Conservation (phyloP, 1,284 basidiomycete species). For the Trichosporon asahii region DNA sequence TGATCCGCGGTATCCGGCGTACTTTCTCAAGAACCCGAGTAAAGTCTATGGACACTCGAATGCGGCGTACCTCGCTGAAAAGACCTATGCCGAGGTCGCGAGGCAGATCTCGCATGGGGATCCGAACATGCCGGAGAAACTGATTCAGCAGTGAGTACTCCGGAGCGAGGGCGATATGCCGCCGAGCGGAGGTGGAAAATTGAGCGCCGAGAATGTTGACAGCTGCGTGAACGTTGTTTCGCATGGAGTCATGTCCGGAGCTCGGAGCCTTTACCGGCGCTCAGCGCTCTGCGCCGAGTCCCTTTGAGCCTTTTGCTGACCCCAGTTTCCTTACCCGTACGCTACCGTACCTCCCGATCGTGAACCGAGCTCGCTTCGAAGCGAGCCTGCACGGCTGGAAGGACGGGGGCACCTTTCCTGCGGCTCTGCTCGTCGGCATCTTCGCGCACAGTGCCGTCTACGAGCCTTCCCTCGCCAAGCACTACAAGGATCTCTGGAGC, state of each 20-base stretch:
- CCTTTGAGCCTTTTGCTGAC: neutral
- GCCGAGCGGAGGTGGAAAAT: too few relatives aligned
- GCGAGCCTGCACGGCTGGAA: slow-evolving; percentile 23
- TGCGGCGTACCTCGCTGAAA: slow-evolving; percentile 23
- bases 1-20: slow-evolving; percentile 23
- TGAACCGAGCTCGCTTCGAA: slow-evolving; percentile 30
- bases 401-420: slow-evolving; percentile 24
- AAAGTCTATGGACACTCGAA: slow-evolving; percentile 24
- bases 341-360: slow-evolving; percentile 29
- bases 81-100: slow-evolving; percentile 19
- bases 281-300: too few relatives aligned
- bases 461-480: slow-evolving; percentile 16
- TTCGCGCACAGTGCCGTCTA: slow-evolving; percentile 28
- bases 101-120: slow-evolving; percentile 13
- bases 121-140: slow-evolving; percentile 15
- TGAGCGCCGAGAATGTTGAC: too few relatives aligned
- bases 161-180: too few relatives aligned
- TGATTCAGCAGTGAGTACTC: slow-evolving; percentile 27
- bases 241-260: too few relatives aligned
- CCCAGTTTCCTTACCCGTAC: slow-evolving; percentile 26
- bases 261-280: too few relatives aligned
- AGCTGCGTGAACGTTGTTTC: too few relatives aligned
- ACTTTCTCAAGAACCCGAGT: slow-evolving; percentile 27
- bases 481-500: slow-evolving; percentile 22
- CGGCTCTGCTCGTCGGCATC: slow-evolving; percentile 27